Conservation (phyloP, 164 flowering plant species). For the Tetracentron sinense region DNA sequence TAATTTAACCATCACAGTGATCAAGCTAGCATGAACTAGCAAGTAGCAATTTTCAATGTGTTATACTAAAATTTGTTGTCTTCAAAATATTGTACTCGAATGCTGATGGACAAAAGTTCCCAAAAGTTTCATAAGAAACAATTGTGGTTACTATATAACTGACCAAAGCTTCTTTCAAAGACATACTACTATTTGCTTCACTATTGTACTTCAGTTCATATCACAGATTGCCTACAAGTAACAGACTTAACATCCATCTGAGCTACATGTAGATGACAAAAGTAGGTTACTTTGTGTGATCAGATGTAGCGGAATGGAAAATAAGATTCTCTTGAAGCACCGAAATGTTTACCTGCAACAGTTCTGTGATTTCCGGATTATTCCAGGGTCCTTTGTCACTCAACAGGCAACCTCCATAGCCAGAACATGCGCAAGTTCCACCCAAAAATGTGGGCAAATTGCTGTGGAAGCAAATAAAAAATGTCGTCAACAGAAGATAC, state of each 20-base stretch:
- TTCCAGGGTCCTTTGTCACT: constrained; percentile 86
- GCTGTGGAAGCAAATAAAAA: constrained; percentile 30
- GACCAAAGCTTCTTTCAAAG: constrained; percentile 20
- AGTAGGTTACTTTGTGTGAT: background rate
- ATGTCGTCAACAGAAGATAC: background rate
- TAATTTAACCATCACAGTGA: background rate
- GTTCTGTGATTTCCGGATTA: constrained; percentile 45
- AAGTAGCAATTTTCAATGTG: background rate
- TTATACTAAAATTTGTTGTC: background rate
- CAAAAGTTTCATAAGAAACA: no score
- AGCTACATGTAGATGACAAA: background rate
- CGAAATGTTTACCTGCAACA: constrained; percentile 37
- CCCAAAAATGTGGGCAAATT: constrained; percentile 69
- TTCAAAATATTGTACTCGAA: background rate
- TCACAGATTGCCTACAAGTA: constrained; percentile 30
- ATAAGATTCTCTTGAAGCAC: background rate
- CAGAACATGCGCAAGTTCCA: constrained; percentile 68
- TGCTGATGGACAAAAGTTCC: background rate
- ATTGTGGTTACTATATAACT: constrained; percentile 10
- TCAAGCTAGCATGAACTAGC: background rate
- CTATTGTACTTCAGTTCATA: constrained; percentile 16
- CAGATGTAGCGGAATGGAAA: background rate
- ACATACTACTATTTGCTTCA: constrained; percentile 13
- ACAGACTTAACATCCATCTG: constrained; percentile 7
- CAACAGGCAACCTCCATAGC: constrained; percentile 63